These are phyloP conservation scores for Arachnomyces sp. DNA, from an alignment of 2,329 filamentous ascomycete genomes.

Conservation along the genomic window DNA sequence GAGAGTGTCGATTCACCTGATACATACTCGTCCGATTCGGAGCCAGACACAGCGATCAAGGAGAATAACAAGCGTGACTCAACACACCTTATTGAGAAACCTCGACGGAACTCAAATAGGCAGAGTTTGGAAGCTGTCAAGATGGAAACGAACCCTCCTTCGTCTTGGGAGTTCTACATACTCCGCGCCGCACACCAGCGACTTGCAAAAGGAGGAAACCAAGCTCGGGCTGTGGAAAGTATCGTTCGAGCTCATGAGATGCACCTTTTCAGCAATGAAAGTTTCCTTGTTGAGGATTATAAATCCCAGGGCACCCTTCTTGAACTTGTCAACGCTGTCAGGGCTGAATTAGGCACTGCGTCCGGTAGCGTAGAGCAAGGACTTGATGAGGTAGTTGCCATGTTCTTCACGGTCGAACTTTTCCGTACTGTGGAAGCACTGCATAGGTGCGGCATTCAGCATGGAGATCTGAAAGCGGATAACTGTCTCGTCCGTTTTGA, in stretches of 20 bases:
- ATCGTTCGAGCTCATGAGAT: slow-evolving; percentile 80
- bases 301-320: slow-evolving; percentile 85
- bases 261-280: slow-evolving; percentile 85
- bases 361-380: slow-evolving; percentile 47
- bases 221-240: slow-evolving; percentile 63
- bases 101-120: slow-evolving; percentile 22
- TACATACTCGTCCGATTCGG: slow-evolving; percentile 25
- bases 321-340: slow-evolving; percentile 85
- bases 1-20: slow-evolving; percentile 58
- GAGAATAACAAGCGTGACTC: slow-evolving; percentile 37
- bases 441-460: slow-evolving; percentile 70
- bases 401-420: slow-evolving; percentile 93
- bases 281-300: slow-evolving; percentile 80
- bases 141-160: slow-evolving; percentile 76
- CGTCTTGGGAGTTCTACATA: slow-evolving; percentile 94
- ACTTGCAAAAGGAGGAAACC: slow-evolving; percentile 52
- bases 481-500: slow-evolving; percentile 88
- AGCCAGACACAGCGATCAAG: slow-evolving; percentile 32
- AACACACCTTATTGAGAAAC: slow-evolving; percentile 48
- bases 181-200: slow-evolving; percentile 74
- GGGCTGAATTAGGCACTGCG: slow-evolving; percentile 53
- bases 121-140: slow-evolving; percentile 79
- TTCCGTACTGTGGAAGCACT: slow-evolving; percentile 83
- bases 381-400: slow-evolving; percentile 84
- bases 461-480: slow-evolving; percentile 92